Percentiles rank a stretch among this genome's conserved stretches.
Conservation (phyloP, 768 basidiomycete species). For the Boletus tomentosulus region DNA sequence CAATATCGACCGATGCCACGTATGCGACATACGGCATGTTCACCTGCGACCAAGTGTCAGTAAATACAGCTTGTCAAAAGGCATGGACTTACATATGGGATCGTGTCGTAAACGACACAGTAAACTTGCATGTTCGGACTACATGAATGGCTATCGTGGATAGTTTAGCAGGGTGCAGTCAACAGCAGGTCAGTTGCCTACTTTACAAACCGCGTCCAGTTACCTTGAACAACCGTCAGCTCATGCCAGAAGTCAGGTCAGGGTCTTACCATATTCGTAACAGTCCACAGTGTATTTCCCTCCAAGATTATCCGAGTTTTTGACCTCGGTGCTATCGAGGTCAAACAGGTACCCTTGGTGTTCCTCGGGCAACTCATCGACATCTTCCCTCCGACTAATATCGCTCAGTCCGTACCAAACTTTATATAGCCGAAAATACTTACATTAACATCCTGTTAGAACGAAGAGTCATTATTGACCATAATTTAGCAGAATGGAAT, state of each 20-base stretch:
- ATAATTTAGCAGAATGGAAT: not conserved
- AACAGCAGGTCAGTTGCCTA: constrained; percentile 27
- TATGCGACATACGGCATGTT: constrained; percentile 63
- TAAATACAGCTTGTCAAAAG: not conserved
- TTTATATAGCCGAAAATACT: constrained; percentile 14
- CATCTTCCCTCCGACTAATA: constrained; percentile 41
- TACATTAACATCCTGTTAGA: constrained; percentile 43
- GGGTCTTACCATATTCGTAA: constrained; percentile 42
- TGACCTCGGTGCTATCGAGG: constrained; percentile 52
- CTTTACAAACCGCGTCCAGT: constrained; percentile 78
- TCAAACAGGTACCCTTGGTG: constrained; percentile 55
- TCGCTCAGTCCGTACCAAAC: not conserved
- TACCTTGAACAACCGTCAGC: constrained; percentile 41
- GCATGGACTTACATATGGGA: constrained; percentile 41
- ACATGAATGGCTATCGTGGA: constrained; percentile 58
- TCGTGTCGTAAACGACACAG: constrained; percentile 59
- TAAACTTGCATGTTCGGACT: constrained; percentile 54
- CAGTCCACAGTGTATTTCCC: constrained; percentile 54
- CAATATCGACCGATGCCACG: constrained; percentile 46
- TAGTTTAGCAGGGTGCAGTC: constrained; percentile 3
- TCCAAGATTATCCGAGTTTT: constrained; percentile 30
- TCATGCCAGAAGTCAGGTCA: not conserved
- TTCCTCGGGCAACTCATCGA: constrained; percentile 34
- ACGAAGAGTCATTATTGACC: constrained; percentile 4
- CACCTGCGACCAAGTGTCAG: constrained; percentile 33